Evolutionary conservation across 2,329 filamentous ascomycete genomes (phyloP).

Genomic region (Microcera coccophila): DNA sequence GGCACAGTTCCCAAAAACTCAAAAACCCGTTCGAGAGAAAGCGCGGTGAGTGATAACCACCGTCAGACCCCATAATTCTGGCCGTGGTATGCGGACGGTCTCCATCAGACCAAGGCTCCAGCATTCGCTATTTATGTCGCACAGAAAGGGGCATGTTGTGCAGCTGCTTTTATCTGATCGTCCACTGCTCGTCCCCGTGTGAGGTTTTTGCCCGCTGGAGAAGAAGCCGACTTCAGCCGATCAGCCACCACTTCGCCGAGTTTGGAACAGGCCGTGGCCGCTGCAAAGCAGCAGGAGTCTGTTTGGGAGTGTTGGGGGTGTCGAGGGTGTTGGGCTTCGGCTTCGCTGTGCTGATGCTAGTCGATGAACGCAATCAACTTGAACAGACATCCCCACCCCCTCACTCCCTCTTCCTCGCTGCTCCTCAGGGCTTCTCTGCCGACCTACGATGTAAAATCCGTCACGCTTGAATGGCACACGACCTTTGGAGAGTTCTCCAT

Average conservation of each 20-base stretch:
- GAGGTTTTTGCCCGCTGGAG: background rate
- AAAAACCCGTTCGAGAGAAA: background rate
- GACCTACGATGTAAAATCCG: background rate
- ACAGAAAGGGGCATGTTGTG: slow-evolving; percentile 7
- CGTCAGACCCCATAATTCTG: background rate
- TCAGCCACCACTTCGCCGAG: no score
- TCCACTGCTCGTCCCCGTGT: background rate
- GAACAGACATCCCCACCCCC: no score
- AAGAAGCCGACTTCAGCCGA: slow-evolving; percentile 8
- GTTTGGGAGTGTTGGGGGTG: no score
- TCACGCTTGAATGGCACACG: slow-evolving; percentile 9
- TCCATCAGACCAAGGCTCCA: background rate
- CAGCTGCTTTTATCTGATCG: slow-evolving; percentile 1
- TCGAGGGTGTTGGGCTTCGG: no score
- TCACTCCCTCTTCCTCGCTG: background rate
- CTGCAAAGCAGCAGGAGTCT: background rate
- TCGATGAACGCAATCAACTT: no score
- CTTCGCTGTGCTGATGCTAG: no score
- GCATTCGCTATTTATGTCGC: slow-evolving; percentile 2
- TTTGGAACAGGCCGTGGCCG: background rate
- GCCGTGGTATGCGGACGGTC: slow-evolving; percentile 10
- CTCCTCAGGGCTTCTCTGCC: no score
- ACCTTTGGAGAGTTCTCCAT: no score
- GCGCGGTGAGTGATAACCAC: background rate
- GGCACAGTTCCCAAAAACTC: background rate